Conservation (phyloP, 208 protist genomes). For the Angomonas deanei region DNA sequence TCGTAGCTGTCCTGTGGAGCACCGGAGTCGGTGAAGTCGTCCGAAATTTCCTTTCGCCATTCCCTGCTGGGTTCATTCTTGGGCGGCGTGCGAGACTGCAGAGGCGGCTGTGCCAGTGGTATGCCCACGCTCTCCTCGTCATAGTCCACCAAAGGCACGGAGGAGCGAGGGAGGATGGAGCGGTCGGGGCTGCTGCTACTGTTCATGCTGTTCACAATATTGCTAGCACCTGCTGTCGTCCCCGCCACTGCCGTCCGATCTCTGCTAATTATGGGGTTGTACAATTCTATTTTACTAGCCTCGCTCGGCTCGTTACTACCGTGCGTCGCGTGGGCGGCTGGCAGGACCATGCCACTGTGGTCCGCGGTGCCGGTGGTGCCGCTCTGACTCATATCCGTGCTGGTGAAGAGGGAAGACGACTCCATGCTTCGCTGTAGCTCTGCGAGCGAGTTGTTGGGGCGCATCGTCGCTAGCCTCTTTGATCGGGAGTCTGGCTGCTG, state of each 20-base stretch:
- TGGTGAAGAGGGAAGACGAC: too few species aligned
- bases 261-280: background rate
- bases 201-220: background rate
- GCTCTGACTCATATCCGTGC: background rate
- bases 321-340: too few species aligned
- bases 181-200: constrained; percentile 5
- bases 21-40: background rate
- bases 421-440: background rate
- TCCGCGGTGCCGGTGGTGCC: background rate
- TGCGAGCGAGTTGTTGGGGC: background rate
- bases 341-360: background rate
- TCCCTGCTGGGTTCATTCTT: constrained; percentile 6
- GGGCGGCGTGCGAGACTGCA: constrained; percentile 13
- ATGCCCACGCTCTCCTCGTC: constrained; percentile 9
- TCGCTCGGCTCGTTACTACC: too few species aligned
- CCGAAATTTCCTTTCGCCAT: constrained; percentile 12
- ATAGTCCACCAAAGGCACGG: background rate
- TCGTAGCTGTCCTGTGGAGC: background rate
- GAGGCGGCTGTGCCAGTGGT: constrained; percentile 11
- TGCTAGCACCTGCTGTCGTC: background rate
- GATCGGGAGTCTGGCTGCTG: constrained; percentile 10
- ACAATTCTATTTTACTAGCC: too few species aligned
- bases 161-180: background rate
- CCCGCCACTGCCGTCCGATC: constrained; percentile 4
- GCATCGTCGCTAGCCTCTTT: constrained; percentile 12